Base-by-base conservation (phyloP, 2,329 filamentous ascomycete genomes). In the Thielaviopsis euricoi region DNA sequence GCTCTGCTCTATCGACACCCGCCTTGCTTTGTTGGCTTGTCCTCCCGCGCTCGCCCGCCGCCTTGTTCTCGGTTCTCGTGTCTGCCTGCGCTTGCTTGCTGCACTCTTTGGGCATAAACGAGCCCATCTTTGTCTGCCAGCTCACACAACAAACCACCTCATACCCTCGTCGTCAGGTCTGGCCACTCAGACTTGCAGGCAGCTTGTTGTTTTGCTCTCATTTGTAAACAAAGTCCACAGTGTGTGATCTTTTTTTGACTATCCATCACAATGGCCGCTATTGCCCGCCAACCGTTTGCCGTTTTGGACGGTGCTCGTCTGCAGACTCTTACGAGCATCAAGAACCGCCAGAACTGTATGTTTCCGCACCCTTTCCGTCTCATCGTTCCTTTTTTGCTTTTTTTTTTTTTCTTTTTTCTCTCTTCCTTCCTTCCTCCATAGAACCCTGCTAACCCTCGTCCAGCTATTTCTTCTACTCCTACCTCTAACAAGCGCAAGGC, bases 291-390 rank as follows among this genome's bases (percentile, higher is more conserved):
- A 71, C 86, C 86, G 6, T 89, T 90, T 69, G 86, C 82, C 67
- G 83, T 83, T 53, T 75, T 90, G 57, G 81, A 87, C 67, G 77
- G 76, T 64, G 73, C 82, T 58, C 81, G 87, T 64, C 75, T 90
- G 25, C 84, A 88, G 69, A 81, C 75, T 62, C 74, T 91, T 65
- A 83, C 82, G 25, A 88, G 82, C 71, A 71, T 84, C 55, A 91
- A 89, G 75, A 90, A 90, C 70, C 77, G 83, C 69, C 86, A 90
- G 67, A 84, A 84, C 75, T 78, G 81, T 85, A 78, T 64, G 78
- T 74, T n/a, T 17, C 15, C 29, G 26, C n/a, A 23, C 29, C 12
- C 19, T 43, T 48, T 43, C n/a, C 52, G n/a, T 54, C 50, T 58
- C 22, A 49, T 40, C 6, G 17, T 40, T 19, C 23, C 12, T 25